Conservation (phyloP, 108 stramenopile genomes). For the Fistulifera pelliculosa region DNA sequence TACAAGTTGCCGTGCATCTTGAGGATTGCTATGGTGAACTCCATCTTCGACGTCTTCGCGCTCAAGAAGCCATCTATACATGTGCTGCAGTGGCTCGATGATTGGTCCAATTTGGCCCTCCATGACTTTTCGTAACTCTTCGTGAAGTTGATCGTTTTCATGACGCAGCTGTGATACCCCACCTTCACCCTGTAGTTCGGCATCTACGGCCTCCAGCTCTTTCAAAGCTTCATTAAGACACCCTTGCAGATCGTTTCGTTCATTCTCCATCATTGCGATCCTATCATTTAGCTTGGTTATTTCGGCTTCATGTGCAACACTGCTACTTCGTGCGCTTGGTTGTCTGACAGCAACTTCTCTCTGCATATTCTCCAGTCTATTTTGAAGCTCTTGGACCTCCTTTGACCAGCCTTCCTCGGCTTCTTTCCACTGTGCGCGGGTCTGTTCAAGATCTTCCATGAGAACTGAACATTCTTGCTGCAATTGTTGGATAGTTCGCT, state of each 20-base stretch:
- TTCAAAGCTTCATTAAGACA: constrained; percentile 52
- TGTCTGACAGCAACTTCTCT: background rate
- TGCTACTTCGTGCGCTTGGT: no score
- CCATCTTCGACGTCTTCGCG: constrained; percentile 5
- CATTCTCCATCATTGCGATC: constrained; percentile 32
- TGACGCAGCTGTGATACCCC: background rate
- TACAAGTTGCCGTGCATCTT: constrained; percentile 12
- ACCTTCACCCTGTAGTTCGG: constrained; percentile 21
- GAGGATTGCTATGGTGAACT: background rate
- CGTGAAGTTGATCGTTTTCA: constrained; percentile 1
- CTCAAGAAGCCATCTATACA: constrained; percentile 37
- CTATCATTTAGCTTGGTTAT: constrained; percentile 14
- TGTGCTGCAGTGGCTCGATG: constrained; percentile 29
- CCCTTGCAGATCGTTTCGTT: constrained; percentile 40
- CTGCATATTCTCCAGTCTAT: constrained; percentile 15
- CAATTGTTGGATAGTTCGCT: constrained; percentile 26
- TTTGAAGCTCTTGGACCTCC: constrained; percentile 24
- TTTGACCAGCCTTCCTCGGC: constrained; percentile 38
- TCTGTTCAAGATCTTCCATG: constrained; percentile 26
- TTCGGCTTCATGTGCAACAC: background rate
- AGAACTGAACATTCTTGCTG: constrained; percentile 24
- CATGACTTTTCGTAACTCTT: constrained; percentile 1
- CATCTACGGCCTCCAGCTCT: constrained; percentile 53
- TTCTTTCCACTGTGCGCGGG: constrained; percentile 36
- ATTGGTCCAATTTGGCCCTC: background rate